Percentiles rank a stretch among this genome's conserved stretches.
Conservation (phyloP, 495 filamentous ascomycete genomes). For the Chaetomium tenue region DNA sequence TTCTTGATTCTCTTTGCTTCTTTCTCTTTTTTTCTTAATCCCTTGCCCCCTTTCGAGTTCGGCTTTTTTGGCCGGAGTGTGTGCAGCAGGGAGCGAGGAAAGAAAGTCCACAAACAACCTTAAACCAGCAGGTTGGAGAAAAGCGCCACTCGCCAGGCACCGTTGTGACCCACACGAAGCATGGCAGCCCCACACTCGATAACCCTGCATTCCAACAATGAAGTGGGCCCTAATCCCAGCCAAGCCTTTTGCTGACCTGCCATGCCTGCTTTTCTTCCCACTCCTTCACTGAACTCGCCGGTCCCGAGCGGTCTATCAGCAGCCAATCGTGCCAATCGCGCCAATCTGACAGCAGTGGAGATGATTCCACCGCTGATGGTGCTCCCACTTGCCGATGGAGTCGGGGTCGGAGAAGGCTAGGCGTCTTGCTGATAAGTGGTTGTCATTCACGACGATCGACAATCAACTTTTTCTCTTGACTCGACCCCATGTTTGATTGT, state of each 20-base stretch:
- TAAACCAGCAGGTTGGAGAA: too few relatives aligned
- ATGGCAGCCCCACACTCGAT: background rate
- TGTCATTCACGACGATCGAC: background rate
- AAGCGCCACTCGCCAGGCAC: background rate
- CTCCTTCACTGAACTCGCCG: background rate
- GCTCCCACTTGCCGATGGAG: background rate
- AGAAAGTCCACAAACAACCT: too few relatives aligned
- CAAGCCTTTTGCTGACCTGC: background rate
- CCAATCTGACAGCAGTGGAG: background rate
- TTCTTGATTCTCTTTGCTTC: too few relatives aligned
- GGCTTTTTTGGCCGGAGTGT: too few relatives aligned
- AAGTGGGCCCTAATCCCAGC: background rate
- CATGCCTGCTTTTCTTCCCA: background rate
- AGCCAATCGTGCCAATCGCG: conserved; percentile 1
- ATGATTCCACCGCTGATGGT: background rate
- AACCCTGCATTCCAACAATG: too few relatives aligned
- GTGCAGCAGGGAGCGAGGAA: too few relatives aligned
- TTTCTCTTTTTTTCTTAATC: too few relatives aligned
- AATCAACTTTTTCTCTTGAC: background rate
- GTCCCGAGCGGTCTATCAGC: background rate
- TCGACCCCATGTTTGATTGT: background rate
- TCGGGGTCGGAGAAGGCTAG: background rate
- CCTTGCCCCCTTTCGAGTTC: too few relatives aligned
- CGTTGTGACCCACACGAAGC: background rate
- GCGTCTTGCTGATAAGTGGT: conserved; percentile 12